Percentiles rank a stretch among this genome's conserved stretches.
These are phyloP conservation scores for Sporisorium graminicola DNA, from an alignment of 1,284 basidiomycete genomes.

Conservation along the genomic window DNA sequence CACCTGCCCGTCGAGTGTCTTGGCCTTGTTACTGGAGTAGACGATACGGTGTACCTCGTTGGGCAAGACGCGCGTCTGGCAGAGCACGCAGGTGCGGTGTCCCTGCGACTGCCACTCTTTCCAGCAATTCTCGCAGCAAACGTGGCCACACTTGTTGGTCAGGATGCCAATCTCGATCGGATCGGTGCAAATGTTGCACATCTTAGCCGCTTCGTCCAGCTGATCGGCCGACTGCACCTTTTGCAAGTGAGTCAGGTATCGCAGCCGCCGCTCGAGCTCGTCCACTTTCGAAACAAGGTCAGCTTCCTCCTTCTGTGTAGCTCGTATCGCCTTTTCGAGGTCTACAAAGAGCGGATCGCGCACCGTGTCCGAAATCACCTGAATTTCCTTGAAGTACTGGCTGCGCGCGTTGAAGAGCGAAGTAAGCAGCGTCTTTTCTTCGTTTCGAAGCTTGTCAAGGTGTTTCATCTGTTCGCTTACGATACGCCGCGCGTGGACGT, in stretches of 20 bases:
- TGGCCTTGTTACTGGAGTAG: conserved; percentile 28
- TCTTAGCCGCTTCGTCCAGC: conserved; percentile 49
- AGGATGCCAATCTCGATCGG: conserved; percentile 60
- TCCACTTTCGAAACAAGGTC: conserved; percentile 39
- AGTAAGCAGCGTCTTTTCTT: conserved; percentile 43
- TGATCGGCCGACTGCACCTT: conserved; percentile 49
- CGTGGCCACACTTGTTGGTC: conserved; percentile 62
- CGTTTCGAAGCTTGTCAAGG: conserved; percentile 48
- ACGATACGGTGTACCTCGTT: conserved; percentile 62
- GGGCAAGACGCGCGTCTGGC: conserved; percentile 55
- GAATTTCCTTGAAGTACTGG: conserved; percentile 65
- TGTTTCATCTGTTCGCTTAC: conserved; percentile 41
- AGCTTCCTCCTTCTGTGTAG: conserved; percentile 49
- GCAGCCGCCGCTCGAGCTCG: conserved; percentile 50
- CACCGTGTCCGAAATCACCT: conserved; percentile 63
- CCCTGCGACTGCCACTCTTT: conserved; percentile 60
- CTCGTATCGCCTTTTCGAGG: conserved; percentile 32
- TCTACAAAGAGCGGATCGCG: conserved; percentile 50
- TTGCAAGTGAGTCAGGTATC: conserved; percentile 61
- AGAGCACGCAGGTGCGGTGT: conserved; percentile 59
- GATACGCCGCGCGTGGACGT: conserved; percentile 32
- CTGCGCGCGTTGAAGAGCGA: conserved; percentile 59
- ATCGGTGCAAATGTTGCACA: conserved; percentile 65
- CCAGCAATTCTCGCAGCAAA: conserved; percentile 64
- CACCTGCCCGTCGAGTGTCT: conserved; percentile 12